Percentiles rank a stretch among this genome's conserved stretches.
phyloP scores from a whole-genome alignment of 2,329 filamentous ascomycete species.

The Ascochyta fabae region DNA sequence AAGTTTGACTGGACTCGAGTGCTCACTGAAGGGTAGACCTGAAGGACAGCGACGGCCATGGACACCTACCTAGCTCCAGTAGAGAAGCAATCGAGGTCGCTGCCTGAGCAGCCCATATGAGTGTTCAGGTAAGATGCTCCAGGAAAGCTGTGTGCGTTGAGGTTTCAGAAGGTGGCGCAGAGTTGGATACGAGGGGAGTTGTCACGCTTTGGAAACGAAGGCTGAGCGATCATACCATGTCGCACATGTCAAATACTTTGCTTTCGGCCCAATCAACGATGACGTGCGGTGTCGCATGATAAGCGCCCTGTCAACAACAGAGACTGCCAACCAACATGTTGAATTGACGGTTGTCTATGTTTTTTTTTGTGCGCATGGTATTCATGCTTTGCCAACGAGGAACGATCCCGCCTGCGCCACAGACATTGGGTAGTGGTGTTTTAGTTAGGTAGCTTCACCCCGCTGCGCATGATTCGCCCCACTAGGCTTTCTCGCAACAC shows the following conservation, averaged over 20 bases:
- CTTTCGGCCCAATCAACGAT: slow-evolving; percentile 26
- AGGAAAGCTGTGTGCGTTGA: slow-evolving; percentile 19
- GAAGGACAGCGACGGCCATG: not conserved
- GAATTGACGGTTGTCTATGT: not conserved
- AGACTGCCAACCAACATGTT: slow-evolving; percentile 5
- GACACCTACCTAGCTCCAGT: not conserved
- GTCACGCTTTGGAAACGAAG: slow-evolving; percentile 17
- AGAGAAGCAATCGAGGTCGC: not conserved
- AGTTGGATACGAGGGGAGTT: slow-evolving; percentile 10
- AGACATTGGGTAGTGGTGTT: slow-evolving; percentile 8
- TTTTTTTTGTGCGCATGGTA: not conserved
- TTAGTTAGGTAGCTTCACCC: slow-evolving; percentile 14
- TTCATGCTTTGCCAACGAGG: slow-evolving; percentile 1
- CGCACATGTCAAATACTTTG: slow-evolving; percentile 23
- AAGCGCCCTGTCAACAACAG: slow-evolving; percentile 24
- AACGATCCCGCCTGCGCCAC: slow-evolving; percentile 11
- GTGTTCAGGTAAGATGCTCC: not conserved
- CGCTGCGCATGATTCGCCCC: slow-evolving; percentile 12
- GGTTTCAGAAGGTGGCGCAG: slow-evolving; percentile 30
- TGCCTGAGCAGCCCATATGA: not conserved
- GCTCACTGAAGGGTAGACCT: slow-evolving; percentile 56
- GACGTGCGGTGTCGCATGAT: slow-evolving; percentile 14
- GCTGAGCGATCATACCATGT: slow-evolving; percentile 24
- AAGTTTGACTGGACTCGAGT: slow-evolving; percentile 89
- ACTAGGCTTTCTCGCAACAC: slow-evolving; percentile 9